phyloP scores from a whole-genome alignment of 2,329 filamentous ascomycete species.

The Xylaria sp. region DNA sequence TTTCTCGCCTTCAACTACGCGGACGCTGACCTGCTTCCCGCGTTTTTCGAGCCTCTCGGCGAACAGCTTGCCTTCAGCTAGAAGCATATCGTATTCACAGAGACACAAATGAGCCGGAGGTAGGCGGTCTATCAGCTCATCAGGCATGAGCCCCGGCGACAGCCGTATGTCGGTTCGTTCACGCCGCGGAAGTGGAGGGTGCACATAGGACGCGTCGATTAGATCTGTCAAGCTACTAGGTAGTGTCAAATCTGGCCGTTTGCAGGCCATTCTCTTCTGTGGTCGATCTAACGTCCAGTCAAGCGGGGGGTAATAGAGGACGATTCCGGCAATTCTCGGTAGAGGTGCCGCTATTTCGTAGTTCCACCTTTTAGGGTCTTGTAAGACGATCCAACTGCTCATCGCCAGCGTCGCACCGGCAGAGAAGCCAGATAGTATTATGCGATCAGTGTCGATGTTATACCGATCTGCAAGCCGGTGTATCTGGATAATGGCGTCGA shows the following conservation, averaged over 20 bases:
- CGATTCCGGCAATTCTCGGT: constrained; percentile 64
- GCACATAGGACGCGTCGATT: constrained; percentile 71
- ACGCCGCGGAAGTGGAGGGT: constrained; percentile 57
- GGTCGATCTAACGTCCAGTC: constrained; percentile 69
- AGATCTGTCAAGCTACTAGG: constrained; percentile 67
- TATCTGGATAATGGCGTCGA: constrained; percentile 71
- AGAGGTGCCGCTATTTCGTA: constrained; percentile 49
- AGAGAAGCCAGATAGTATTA: constrained; percentile 72
- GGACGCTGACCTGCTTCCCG: constrained; percentile 52
- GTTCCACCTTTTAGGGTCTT: constrained; percentile 41
- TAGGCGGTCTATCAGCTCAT: constrained; percentile 40
- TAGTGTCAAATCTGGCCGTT: constrained; percentile 67
- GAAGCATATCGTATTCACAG: constrained; percentile 50
- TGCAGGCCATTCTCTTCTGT: constrained; percentile 64
- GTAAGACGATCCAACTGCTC: constrained; percentile 51
- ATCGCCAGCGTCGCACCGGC: constrained; percentile 67
- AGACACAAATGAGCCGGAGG: constrained; percentile 46
- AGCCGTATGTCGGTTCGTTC: constrained; percentile 64
- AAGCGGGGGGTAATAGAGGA: constrained; percentile 70
- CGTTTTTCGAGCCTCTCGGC: constrained; percentile 38
- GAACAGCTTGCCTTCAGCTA: constrained; percentile 45
- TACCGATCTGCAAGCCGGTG: constrained; percentile 65
- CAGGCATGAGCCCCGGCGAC: constrained; percentile 56
- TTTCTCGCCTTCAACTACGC: constrained; percentile 59
- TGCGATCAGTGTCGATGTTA: constrained; percentile 64